Evolutionary conservation across 2,329 filamentous ascomycete genomes (phyloP), one percentile per base, ranked within the genome.

Genomic region (Canariomyces notabilis): DNA sequence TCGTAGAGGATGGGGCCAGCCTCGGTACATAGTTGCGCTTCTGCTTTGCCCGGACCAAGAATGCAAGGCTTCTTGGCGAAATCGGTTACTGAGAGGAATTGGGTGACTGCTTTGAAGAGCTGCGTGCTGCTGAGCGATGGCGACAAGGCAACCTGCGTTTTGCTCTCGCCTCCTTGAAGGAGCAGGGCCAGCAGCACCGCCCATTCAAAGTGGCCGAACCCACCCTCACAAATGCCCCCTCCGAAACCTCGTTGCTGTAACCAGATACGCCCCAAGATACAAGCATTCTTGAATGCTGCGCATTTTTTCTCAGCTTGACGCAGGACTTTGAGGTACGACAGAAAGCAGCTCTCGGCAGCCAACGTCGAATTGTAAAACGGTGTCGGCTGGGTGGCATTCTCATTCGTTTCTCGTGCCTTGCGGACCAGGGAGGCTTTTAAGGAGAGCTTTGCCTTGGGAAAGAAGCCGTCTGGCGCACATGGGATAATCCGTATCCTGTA

Each of bases 181-280:
- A 97, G 71, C 12, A 95, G 72, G 23, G 90, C 87, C 61, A 90
- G 78, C 39, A 93, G 70, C n/a, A 80, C 70, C 0, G 86, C 77
- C 88, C 89, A 97, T 63, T 98, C 93, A 54, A 95, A 95, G 55
- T 88, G 82, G 3, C 93, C 93, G 63, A 98, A 96, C 0, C 93
- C 93, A 36, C 93, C 91, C 35, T 75, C 71, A 2, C 79, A 74
- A n/a, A 89, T 66, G 18, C 76, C 71, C 36, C 86, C 79, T 14
- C 76, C 77, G 55, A 96, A 87, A 0, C 89, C 89, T 45, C 91
- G 80, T 66, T 97, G 91, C 55, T 83, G 83, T 33, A 98, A 75
- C 93, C 93, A 98, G 45, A 87, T 79, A 47, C 85, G 82, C 20
- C 91, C 93, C 18, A 98, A 75, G 6, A 94, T 74, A 63, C 89